Evolutionary conservation across 2,329 filamentous ascomycete genomes (phyloP).

Genomic region (Thielaviopsis musarum): DNA sequence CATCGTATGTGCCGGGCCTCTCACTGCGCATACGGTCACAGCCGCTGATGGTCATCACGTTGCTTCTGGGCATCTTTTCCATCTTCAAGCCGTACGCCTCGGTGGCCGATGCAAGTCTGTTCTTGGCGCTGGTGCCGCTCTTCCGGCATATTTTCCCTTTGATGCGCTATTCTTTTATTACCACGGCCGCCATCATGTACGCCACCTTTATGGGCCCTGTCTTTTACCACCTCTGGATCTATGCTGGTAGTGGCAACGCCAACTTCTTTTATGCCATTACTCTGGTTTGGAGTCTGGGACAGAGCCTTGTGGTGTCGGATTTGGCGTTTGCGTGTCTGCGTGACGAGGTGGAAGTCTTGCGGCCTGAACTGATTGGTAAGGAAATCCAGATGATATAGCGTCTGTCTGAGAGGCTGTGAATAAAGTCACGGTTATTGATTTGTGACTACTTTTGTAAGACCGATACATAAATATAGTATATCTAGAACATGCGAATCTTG

Average conservation of each 20-base stretch:
- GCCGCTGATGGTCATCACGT: constrained; percentile 68
- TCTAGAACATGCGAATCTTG: too few relatives aligned
- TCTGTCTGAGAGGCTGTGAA: neutral
- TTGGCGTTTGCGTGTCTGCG: constrained; percentile 73
- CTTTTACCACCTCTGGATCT: constrained; percentile 97
- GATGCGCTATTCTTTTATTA: constrained; percentile 85
- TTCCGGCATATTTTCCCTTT: constrained; percentile 87
- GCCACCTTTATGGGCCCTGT: constrained; percentile 77
- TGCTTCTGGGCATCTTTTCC: constrained; percentile 76
- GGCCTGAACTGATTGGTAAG: constrained; percentile 79
- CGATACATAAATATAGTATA: neutral
- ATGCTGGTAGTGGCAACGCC: constrained; percentile 90
- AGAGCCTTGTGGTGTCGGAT: constrained; percentile 76
- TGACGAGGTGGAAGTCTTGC: constrained; percentile 85
- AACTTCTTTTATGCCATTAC: constrained; percentile 99
- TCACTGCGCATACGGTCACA: constrained; percentile 70
- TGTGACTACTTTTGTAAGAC: neutral
- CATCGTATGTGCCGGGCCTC: constrained; percentile 74
- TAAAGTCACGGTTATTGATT: neutral
- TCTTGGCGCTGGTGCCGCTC: constrained; percentile 64
- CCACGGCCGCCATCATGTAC: constrained; percentile 69
- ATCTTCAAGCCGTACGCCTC: constrained; percentile 97
- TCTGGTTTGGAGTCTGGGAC: constrained; percentile 86
- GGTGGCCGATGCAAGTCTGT: constrained; percentile 76
- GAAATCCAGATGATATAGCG: constrained; percentile 66